Evolutionary conservation across 2,329 filamentous ascomycete genomes (phyloP).

Genomic region (Hirsutella thompsonii): DNA sequence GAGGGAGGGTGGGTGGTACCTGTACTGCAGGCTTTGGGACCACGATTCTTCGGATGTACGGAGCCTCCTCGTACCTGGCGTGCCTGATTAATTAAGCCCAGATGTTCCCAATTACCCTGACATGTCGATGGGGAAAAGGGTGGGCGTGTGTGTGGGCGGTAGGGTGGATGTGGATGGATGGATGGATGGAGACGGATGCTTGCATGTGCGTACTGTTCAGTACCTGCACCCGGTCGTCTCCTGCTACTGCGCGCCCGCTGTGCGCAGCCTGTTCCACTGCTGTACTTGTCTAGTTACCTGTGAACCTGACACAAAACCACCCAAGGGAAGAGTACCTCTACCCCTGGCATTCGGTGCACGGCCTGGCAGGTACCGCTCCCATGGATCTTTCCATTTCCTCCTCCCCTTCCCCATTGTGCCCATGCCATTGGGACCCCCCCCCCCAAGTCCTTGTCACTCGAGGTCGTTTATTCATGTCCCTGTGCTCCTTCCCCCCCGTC

Average conservation of each 20-base stretch:
- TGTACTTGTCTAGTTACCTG: background rate
- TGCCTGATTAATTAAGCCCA: too few relatives aligned
- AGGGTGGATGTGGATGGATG: too few relatives aligned
- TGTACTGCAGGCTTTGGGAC: too few relatives aligned
- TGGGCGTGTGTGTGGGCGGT: too few relatives aligned
- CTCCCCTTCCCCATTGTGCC: background rate
- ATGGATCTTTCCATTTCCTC: background rate
- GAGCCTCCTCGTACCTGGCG: too few relatives aligned
- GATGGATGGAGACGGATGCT: background rate
- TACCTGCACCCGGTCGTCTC: slow-evolving; percentile 20
- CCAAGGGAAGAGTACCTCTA: background rate
- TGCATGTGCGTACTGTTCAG: slow-evolving; percentile 10
- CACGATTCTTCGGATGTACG: too few relatives aligned
- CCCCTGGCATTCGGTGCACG: background rate
- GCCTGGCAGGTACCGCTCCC: slow-evolving; percentile 1
- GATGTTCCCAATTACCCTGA: too few relatives aligned
- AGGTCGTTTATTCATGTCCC: too few relatives aligned
- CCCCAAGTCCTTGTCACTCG: too few relatives aligned
- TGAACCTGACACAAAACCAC: background rate
- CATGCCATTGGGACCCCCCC: slow-evolving; percentile 2
- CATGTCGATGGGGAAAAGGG: too few relatives aligned
- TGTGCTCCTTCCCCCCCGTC: background rate
- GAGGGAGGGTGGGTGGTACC: too few relatives aligned
- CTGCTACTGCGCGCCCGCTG: slow-evolving; percentile 6
- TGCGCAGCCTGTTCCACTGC: too few relatives aligned